Base-by-base conservation (phyloP, 1,284 basidiomycete species). In the Cutaneotrichosporon sp. region DNA sequence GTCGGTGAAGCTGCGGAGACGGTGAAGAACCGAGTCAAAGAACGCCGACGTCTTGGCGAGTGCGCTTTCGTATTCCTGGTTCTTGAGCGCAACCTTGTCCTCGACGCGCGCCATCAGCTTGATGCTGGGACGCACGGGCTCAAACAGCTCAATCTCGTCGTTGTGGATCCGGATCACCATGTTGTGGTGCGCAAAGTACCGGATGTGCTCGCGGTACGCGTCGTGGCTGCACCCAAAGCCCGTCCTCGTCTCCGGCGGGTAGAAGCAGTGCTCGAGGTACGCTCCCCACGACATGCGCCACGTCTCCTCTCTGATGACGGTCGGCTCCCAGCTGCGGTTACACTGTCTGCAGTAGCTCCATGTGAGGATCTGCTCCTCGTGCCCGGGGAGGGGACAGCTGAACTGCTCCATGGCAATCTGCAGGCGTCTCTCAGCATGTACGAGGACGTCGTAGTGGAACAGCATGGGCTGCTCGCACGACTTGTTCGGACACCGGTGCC, bases 321-420 rank as follows among this genome's bases (percentile, higher is more conserved):
- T 88, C 69, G 93, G 90, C 0, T 89, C 88, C 17, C 92, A 92
- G 4, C 85, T 84, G 4, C 80, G 83, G 7, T 83, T 83, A 68
- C 91, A 94, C 10, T 86, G 76, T 40, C 87, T 83, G 76, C 93
- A 97, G 44, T 86, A 86, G 70, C 87, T 91, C 90, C 91, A 97
- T 10, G 91, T 94, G 43, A 89, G 88, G 64, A 96, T 85, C 52
- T 84, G 79, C 54, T 92, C 85, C 62, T 78, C 76, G 56, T 76
- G 74, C 23, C 76, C 77, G 2, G 77, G 74, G 17, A 75, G 71
- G 1, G 73, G 74, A 49, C 73, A 75, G 15, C 68, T 65, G 55
- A 77, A 91, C 68, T 87, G 86, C 69, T 93, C 90, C 51, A 89
- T 86, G 14, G 87, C 87, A 41, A 94, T 85, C 55, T 87, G 84